Base-by-base conservation (phyloP, 495 filamentous ascomycete genomes). In the Penicillium pancosmium region DNA sequence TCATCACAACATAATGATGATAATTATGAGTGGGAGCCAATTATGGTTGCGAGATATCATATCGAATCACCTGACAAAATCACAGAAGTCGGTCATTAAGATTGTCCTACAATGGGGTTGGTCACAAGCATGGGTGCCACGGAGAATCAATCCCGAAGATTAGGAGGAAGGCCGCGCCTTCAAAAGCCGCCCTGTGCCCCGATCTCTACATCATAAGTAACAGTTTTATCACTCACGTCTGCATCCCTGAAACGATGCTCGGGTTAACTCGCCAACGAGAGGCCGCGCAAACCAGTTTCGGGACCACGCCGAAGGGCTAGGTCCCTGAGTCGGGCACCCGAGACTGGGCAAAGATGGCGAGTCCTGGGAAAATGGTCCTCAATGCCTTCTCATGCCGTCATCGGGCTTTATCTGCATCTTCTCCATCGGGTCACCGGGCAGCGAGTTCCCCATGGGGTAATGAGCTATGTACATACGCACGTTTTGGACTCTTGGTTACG, bases 71-170 rank as follows among this genome's bases (percentile, higher is more conserved):
- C 11, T 0, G 12, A 40, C 36, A 40, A 31, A 31, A 31, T 31
- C 8, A 31, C 27, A 23, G 23, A 23, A 23, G 23, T 9, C 27
- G 27, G 36, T 40, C 36, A 40, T 40, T 9, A 3, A 40, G 5
- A 40, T 40, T n/a, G 36, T n/a, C n/a, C n/a, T n/a, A n/a, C n/a
- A n/a, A n/a, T n/a, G n/a, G n/a, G n/a, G n/a, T n/a, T n/a, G n/a
- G n/a, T n/a, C n/a, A n/a, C n/a, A n/a, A n/a, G n/a, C n/a, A n/a
- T 40, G 5, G 15, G 21, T 9, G 46, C 21, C 9, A 13, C 21
- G 46, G 46, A 48, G 18, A 25, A 11, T 13, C 19, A 48, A 25
- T 48, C 27, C 46, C 46, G 46, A 48, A 48, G 21, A 27, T n/a
- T n/a, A 48, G 31, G 21, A 48, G 46, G 21, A 27, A 27, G 46